A percentile compares a stretch with the other conserved stretches of the same genome.
These are phyloP conservation scores for Amanita rimosa DNA, from an alignment of 768 basidiomycete species.

Conservation along the genomic window DNA sequence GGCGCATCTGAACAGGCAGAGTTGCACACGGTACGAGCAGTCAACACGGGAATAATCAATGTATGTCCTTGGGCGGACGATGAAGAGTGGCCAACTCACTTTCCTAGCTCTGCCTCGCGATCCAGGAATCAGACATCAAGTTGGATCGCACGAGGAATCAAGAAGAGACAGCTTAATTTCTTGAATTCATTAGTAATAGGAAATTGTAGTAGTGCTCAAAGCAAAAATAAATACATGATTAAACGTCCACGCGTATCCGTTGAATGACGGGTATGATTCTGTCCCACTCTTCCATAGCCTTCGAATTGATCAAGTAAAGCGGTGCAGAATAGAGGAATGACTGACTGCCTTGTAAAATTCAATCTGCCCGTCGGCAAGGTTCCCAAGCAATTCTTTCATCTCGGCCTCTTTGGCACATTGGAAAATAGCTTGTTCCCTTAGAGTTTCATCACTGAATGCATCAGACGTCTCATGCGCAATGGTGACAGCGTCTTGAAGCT, in stretches of 20 bases:
- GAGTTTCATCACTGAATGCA: slow-evolving; percentile 91
- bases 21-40: slow-evolving; percentile 64
- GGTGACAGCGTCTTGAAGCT: slow-evolving; percentile 96
- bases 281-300: slow-evolving; percentile 98
- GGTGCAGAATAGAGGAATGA: slow-evolving; percentile 5
- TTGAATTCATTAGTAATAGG: neutral
- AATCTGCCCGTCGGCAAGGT: slow-evolving; percentile 89
- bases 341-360: slow-evolving; percentile 82
- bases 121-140: slow-evolving; percentile 75
- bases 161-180: neutral
- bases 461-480: slow-evolving; percentile 93
- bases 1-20: slow-evolving; percentile 57
- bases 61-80: slow-evolving; percentile 23
- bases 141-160: slow-evolving; percentile 24
- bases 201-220: slow-evolving; percentile 7
- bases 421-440: slow-evolving; percentile 85
- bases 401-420: slow-evolving; percentile 86
- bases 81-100: neutral
- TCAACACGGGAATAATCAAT: slow-evolving; percentile 78
- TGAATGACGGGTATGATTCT: slow-evolving; percentile 88
- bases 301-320: slow-evolving; percentile 5
- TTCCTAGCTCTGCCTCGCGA: slow-evolving; percentile 49
- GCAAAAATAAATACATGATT: slow-evolving; percentile 16
- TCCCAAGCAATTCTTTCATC: slow-evolving; percentile 91
- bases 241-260: slow-evolving; percentile 89